Base-by-base conservation (phyloP, 371 early-diverging fungal species). In the Fennellomyces sp. region DNA sequence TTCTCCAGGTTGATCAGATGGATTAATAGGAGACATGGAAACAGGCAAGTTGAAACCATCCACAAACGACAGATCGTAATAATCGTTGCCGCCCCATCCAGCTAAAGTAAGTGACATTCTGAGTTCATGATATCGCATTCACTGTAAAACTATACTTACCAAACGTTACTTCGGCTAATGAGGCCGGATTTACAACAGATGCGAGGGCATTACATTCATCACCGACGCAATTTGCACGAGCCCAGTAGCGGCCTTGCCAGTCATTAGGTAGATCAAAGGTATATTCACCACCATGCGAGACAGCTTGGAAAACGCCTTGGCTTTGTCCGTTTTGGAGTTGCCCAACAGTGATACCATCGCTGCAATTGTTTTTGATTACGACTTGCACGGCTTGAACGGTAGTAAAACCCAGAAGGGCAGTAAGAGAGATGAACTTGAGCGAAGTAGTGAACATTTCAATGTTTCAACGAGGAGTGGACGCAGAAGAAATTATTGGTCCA, bases 41-140 rank as follows among this genome's bases (percentile, higher is more conserved):
- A 79, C 61, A 11, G 74, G 66, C 19, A 79, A 27, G 56, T 75
- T 76, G 57, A 58, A 79, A 6, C 80, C 80, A 57, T 79, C 80
- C 5, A 79, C 78, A 62, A 77, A 68, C 1, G 74, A 74, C 2
- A 77, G 61, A 63, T 77, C 74, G 29, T 77, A 77, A 27, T 64
- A 77, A 39, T 77, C 78, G 17, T 64, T 45, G 12, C 23, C 23
- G 3, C 45, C 45, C 10, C 23, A n/a, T 11, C 45, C 45, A 19
- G 17, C 23, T 19, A 45, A 45, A n/a, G n/a, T n/a, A n/a, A n/a
- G n/a, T n/a, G n/a, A n/a, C n/a, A n/a, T n/a, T n/a, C n/a, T n/a
- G n/a, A n/a, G n/a, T n/a, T n/a, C n/a, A n/a, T n/a, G n/a, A n/a
- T n/a, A n/a, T n/a, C n/a, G n/a, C n/a, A n/a, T n/a, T n/a, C n/a